A percentile compares a stretch with the other conserved stretches of the same genome.
Evolutionary conservation across 2,329 filamentous ascomycete species (phyloP).

Genomic region (Huntiella bhutanensis): DNA sequence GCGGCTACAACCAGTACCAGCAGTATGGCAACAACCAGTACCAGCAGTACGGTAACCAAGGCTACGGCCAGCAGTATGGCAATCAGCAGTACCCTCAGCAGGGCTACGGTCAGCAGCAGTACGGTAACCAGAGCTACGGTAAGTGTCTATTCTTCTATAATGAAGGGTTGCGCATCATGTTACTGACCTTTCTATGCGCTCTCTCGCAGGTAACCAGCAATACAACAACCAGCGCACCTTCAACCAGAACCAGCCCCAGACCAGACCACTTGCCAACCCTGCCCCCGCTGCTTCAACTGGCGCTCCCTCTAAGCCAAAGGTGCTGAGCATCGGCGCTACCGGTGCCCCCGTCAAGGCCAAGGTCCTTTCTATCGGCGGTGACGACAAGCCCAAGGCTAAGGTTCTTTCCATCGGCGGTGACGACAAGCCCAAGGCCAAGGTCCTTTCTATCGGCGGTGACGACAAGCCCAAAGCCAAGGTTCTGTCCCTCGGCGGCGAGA

Average conservation of each 20-base stretch:
- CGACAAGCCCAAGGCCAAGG: constrained; percentile 41
- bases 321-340: constrained; percentile 49
- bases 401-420: constrained; percentile 54
- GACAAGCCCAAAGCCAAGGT: constrained; percentile 1
- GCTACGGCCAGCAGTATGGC: constrained; percentile 26
- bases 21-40: constrained; percentile 29
- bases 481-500: neutral
- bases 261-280: constrained; percentile 21
- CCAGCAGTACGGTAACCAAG: constrained; percentile 16
- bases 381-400: constrained; percentile 39
- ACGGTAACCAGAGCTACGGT: no score
- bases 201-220: constrained; percentile 12
- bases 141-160: neutral
- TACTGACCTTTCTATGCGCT: neutral
- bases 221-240: constrained; percentile 27
- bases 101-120: constrained; percentile 12
- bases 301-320: constrained; percentile 34
- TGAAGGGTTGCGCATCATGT: neutral
- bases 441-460: constrained; percentile 51
- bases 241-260: constrained; percentile 20
- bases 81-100: constrained; percentile 16
- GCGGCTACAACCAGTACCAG: constrained; percentile 24
- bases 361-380: constrained; percentile 55
- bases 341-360: constrained; percentile 33
- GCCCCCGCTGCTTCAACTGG: constrained; percentile 26